Evolutionary conservation across 2,329 filamentous ascomycete species (phyloP).

Genomic region (Xylaria sp.): DNA sequence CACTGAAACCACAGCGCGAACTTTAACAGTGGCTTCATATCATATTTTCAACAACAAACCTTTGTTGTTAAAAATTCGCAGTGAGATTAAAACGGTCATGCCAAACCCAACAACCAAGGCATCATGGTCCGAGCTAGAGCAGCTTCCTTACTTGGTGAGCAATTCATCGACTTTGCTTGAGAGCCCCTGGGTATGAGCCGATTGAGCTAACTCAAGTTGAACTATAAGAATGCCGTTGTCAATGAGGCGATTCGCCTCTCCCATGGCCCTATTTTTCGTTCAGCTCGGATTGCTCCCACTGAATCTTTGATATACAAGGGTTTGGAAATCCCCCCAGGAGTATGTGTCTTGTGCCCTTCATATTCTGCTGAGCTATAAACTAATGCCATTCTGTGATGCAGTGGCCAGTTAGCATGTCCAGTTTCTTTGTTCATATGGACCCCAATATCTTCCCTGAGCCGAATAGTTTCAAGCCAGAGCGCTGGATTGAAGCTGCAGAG

Average conservation of each 20-base stretch:
- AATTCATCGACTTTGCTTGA: too few species aligned
- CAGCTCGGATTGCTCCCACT: background rate
- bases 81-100: background rate
- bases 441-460: background rate
- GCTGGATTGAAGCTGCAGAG: background rate
- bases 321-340: background rate
- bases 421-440: background rate
- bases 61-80: background rate
- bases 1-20: background rate
- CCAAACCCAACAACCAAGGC: background rate
- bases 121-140: background rate
- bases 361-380: too few species aligned
- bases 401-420: background rate
- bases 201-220: background rate
- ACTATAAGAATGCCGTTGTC: background rate
- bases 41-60: background rate
- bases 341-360: background rate
- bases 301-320: background rate
- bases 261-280: background rate
- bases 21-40: background rate
- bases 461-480: background rate
- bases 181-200: too few species aligned
- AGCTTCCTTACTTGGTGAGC: background rate
- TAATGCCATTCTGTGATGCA: background rate
- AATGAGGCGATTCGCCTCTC: background rate